These are phyloP conservation scores for Gracilaria gracilis DNA, from an alignment of 23 red algal genomes.

Conservation along the genomic window DNA sequence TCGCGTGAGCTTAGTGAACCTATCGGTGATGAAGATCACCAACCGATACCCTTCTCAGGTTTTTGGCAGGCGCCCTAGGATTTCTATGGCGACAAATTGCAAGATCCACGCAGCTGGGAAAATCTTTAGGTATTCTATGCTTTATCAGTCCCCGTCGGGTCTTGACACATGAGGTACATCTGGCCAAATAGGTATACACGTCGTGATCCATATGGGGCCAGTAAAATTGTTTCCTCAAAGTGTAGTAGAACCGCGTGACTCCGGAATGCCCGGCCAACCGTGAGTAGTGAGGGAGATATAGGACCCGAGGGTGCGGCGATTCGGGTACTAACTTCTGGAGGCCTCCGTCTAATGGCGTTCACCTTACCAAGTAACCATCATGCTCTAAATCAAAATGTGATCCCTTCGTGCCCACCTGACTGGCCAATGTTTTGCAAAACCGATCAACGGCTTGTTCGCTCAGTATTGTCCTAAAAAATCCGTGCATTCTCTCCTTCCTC, in stretches of 20 bases:
- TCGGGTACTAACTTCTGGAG: too few relatives aligned
- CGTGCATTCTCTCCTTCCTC: background rate
- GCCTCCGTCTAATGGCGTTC: background rate
- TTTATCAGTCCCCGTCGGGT: background rate
- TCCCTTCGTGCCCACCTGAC: background rate
- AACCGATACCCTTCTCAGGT: slow-evolving; percentile 11
- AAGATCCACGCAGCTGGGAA: slow-evolving; percentile 32
- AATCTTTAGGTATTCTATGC: slow-evolving; percentile 27
- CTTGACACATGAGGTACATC: background rate
- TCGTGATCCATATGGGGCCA: slow-evolving; percentile 37
- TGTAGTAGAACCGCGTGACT: too few relatives aligned
- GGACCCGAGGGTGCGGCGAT: too few relatives aligned
- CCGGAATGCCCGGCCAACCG: too few relatives aligned
- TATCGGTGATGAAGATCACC: slow-evolving; percentile 43
- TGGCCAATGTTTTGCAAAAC: background rate
- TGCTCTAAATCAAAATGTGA: background rate
- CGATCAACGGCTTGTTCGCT: slow-evolving; percentile 1
- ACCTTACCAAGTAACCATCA: background rate
- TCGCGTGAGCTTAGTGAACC: slow-evolving; percentile 34
- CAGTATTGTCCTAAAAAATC: slow-evolving; percentile 2
- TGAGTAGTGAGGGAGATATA: too few relatives aligned
- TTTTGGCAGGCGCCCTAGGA: slow-evolving; percentile 18
- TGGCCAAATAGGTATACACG: too few relatives aligned
- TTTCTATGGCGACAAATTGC: slow-evolving; percentile 35
- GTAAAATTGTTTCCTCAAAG: slow-evolving; percentile 17